A percentile compares a stretch with the other conserved stretches of the same genome.
Conservation (phyloP, 2,329 filamentous ascomycete genomes). For the Albifimbria verrucaria region DNA sequence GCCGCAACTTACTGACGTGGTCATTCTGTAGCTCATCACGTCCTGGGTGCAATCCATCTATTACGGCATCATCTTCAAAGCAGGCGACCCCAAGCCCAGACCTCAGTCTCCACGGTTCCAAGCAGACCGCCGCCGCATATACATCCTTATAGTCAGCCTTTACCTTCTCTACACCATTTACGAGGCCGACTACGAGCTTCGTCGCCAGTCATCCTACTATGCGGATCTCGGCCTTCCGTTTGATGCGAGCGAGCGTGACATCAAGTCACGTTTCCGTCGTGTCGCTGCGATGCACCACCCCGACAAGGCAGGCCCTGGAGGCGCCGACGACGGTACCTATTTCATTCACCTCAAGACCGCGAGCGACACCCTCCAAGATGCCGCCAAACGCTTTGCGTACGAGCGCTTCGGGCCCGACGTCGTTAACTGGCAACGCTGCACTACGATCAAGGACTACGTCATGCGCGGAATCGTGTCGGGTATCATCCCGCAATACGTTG, state of each 20-base stretch:
- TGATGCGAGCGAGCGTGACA: constrained; percentile 65
- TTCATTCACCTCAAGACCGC: constrained; percentile 84
- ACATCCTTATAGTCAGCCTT: constrained; percentile 74
- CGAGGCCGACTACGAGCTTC: constrained; percentile 82
- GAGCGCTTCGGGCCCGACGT: constrained; percentile 81
- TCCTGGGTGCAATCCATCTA: constrained; percentile 75
- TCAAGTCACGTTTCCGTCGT: constrained; percentile 83
- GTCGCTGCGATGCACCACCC: constrained; percentile 73
- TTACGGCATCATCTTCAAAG: constrained; percentile 85
- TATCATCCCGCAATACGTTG: constrained; percentile 59
- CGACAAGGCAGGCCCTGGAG: constrained; percentile 64
- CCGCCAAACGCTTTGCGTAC: constrained; percentile 78
- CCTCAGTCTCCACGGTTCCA: constrained; percentile 66
- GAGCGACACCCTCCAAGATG: constrained; percentile 76
- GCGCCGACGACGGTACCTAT: constrained; percentile 34
- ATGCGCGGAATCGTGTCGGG: constrained; percentile 58
- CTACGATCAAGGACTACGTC: constrained; percentile 71
- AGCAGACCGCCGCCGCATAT: constrained; percentile 76
- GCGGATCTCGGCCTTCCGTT: constrained; percentile 68
- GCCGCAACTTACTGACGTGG: not conserved
- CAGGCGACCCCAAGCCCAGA: constrained; percentile 75
- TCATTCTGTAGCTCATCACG: constrained; percentile 62
- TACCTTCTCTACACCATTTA: constrained; percentile 93
- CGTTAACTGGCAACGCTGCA: constrained; percentile 61
- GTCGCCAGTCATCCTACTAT: constrained; percentile 73